Conservation (phyloP, 2,329 filamentous ascomycete genomes). For the Botrytis sinoallii region DNA sequence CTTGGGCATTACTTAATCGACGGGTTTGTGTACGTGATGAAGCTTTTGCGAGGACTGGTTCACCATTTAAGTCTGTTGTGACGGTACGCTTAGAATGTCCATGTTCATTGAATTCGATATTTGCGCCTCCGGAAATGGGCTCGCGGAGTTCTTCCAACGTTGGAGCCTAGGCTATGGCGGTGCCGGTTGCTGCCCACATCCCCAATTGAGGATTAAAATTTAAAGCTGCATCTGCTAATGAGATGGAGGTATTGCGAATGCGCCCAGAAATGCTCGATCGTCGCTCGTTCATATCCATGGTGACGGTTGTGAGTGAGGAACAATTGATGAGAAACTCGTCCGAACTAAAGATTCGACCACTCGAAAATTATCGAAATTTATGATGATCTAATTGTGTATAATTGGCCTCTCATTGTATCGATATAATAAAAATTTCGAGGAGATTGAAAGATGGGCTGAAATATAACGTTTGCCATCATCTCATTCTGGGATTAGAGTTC, state of each 20-base stretch:
- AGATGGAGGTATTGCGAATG: conserved; percentile 22
- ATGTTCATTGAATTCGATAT: conserved; percentile 27
- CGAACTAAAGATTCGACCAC: not conserved
- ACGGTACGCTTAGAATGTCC: conserved; percentile 22
- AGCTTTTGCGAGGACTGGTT: not conserved
- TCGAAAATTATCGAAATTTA: not conserved
- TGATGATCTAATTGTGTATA: not conserved
- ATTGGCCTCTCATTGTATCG: not conserved
- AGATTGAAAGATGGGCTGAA: not conserved
- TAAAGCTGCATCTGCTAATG: conserved; percentile 22
- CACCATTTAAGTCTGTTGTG: conserved; percentile 26
- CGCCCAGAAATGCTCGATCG: not conserved
- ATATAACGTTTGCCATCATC: not conserved
- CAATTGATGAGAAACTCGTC: not conserved
- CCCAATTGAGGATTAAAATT: conserved; percentile 27
- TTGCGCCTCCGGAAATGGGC: conserved; percentile 25
- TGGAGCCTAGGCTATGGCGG: conserved; percentile 26
- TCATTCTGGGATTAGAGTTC: not conserved
- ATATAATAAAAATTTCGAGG: not conserved
- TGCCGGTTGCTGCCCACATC: conserved; percentile 27
- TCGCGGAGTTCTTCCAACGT: conserved; percentile 24
- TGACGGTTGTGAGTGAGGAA: not conserved
- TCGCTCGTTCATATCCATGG: not conserved
- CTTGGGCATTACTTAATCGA: not conserved
- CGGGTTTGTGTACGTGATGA: not conserved